Conservation (phyloP, 441 rosid species). For the Erysimum cheiri region DNA sequence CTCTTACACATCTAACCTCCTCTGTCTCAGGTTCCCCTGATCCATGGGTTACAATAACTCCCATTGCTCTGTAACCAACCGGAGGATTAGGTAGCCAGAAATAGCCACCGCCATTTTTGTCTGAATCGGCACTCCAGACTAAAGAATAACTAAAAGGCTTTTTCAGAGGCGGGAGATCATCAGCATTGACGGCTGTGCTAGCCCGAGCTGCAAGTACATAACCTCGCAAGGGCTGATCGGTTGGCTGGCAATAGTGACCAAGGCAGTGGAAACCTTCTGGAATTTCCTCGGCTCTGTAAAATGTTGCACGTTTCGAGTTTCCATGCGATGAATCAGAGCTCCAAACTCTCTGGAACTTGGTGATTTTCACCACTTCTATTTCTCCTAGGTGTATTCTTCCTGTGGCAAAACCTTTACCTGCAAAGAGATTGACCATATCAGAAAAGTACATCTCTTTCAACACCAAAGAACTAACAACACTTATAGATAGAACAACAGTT, state of each 20-base stretch:
- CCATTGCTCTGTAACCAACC: slow-evolving; percentile 64
- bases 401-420: slow-evolving; percentile 66
- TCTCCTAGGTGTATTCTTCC: slow-evolving; percentile 67
- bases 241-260: slow-evolving; percentile 69
- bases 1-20: slow-evolving; percentile 62
- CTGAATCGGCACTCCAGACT: slow-evolving; percentile 54
- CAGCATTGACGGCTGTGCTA: slow-evolving; percentile 19
- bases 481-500: background rate
- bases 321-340: slow-evolving; percentile 49
- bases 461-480: slow-evolving; percentile 30
- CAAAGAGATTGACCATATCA: slow-evolving; percentile 30
- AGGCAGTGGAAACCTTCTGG: slow-evolving; percentile 68
- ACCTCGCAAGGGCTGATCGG: slow-evolving; percentile 60
- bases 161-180: slow-evolving; percentile 50
- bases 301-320: slow-evolving; percentile 51
- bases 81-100: slow-evolving; percentile 79
- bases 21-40: slow-evolving; percentile 55
- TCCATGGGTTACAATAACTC: slow-evolving; percentile 55
- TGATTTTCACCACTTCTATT: slow-evolving; percentile 57
- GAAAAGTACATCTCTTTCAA: background rate
- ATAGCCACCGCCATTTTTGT: slow-evolving; percentile 48
- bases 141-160: slow-evolving; percentile 59
- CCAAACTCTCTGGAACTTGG: slow-evolving; percentile 60
- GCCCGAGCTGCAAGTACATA: slow-evolving; percentile 57
- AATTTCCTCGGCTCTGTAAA: slow-evolving; percentile 64